These are phyloP conservation scores for Dioszegia aurantiaca DNA, from an alignment of 768 basidiomycete species.

Conservation along the genomic window DNA sequence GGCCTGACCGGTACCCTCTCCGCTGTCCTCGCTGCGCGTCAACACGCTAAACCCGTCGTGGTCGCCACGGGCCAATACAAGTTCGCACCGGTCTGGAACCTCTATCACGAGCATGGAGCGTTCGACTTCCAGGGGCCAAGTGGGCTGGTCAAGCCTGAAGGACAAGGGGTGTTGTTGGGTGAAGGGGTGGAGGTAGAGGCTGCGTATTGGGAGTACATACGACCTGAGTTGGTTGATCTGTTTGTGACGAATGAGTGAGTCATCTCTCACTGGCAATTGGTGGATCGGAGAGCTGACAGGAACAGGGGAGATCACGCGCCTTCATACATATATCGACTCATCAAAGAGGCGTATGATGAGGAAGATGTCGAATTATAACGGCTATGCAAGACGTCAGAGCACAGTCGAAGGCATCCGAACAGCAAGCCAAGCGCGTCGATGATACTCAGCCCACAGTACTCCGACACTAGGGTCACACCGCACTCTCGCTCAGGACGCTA, in stretches of 20 bases:
- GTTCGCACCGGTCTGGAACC: slow-evolving; percentile 68
- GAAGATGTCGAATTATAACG: slow-evolving; percentile 73
- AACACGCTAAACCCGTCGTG: slow-evolving; percentile 86
- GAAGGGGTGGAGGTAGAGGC: slow-evolving; percentile 90
- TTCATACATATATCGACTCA: slow-evolving; percentile 75
- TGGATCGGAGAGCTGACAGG: slow-evolving; percentile 1
- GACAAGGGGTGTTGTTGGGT: slow-evolving; percentile 59
- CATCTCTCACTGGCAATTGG: background rate
- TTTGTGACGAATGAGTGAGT: slow-evolving; percentile 96
- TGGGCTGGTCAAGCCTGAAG: slow-evolving; percentile 54
- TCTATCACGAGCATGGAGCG: slow-evolving; percentile 49
- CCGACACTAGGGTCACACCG: too few relatives aligned
- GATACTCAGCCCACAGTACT: too few relatives aligned
- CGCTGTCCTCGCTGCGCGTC: slow-evolving; percentile 79
- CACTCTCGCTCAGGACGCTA: too few relatives aligned
- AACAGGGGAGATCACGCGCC: slow-evolving; percentile 93
- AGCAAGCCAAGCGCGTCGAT: background rate
- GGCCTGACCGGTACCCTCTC: slow-evolving; percentile 79
- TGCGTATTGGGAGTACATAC: slow-evolving; percentile 95
- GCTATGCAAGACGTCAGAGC: background rate
- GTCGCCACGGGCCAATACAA: slow-evolving; percentile 97
- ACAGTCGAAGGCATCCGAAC: background rate
- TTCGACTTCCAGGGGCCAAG: slow-evolving; percentile 49
- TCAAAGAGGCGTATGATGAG: slow-evolving; percentile 94
- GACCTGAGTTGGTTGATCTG: slow-evolving; percentile 84